These are phyloP conservation scores for Boletus sp. DNA, from an alignment of 1,284 basidiomycete genomes.

Conservation along the genomic window DNA sequence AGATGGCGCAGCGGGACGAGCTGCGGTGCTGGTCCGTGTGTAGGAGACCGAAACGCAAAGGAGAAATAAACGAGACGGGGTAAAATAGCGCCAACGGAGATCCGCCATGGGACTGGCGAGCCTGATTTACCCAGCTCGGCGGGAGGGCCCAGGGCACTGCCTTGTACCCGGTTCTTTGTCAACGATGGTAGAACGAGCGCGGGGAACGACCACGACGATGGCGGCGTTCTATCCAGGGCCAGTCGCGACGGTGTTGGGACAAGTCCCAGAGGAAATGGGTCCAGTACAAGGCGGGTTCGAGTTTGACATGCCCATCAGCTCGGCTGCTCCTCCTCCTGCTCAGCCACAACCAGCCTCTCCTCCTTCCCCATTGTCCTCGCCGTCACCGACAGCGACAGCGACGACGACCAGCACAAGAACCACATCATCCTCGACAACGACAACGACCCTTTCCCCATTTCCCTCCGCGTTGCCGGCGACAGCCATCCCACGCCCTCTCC, in stretches of 20 bases:
- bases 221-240: slow-evolving; percentile 41
- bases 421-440: too few relatives aligned
- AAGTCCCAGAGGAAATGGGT: slow-evolving; percentile 43
- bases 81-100: slow-evolving; percentile 5
- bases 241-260: slow-evolving; percentile 33
- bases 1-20: background rate
- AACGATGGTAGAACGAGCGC: slow-evolving; percentile 13
- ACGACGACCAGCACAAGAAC: slow-evolving; percentile 20
- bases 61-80: background rate
- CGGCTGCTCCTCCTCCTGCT: slow-evolving; percentile 25
- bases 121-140: slow-evolving; percentile 27
- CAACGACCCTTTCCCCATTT: slow-evolving; percentile 3
- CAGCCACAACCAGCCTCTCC: slow-evolving; percentile 26
- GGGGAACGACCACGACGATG: slow-evolving; percentile 37
- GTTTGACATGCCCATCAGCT: slow-evolving; percentile 52
- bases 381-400: slow-evolving; percentile 20
- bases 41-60: background rate
- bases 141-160: slow-evolving; percentile 22
- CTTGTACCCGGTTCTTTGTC: slow-evolving; percentile 24
- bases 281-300: slow-evolving; percentile 56
- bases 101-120: slow-evolving; percentile 21
- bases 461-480: slow-evolving; percentile 10
- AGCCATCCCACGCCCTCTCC: slow-evolving; percentile 33
- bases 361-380: slow-evolving; percentile 18
- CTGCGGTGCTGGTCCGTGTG: slow-evolving; percentile 18